These are phyloP conservation scores for Acrodontium crateriforme DNA, from an alignment of 2,329 filamentous ascomycete species.

Conservation along the genomic window DNA sequence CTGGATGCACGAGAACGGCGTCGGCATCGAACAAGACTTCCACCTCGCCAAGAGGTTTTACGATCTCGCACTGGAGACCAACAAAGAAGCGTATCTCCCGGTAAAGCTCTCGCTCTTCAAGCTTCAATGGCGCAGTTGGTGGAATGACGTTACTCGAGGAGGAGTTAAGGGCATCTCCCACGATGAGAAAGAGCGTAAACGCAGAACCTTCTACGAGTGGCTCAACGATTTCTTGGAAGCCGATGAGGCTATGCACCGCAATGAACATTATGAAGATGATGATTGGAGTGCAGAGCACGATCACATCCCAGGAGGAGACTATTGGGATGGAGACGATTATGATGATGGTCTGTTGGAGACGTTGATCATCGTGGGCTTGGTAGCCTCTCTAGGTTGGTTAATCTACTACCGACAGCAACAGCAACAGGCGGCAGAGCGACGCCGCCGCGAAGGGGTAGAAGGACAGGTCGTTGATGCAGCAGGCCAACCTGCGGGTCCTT, in stretches of 20 bases:
- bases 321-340: slow-evolving; percentile 46
- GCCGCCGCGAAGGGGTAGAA: slow-evolving; percentile 24
- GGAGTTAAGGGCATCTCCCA: slow-evolving; percentile 83
- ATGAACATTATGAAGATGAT: slow-evolving; percentile 38
- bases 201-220: slow-evolving; percentile 56
- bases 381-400: slow-evolving; percentile 58
- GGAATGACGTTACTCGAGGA: slow-evolving; percentile 89
- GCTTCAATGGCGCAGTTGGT: slow-evolving; percentile 71
- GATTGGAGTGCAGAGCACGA: slow-evolving; percentile 32
- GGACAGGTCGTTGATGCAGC: slow-evolving; percentile 18
- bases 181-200: slow-evolving; percentile 33
- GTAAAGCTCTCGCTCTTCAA: slow-evolving; percentile 82
- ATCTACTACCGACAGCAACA: slow-evolving; percentile 68
- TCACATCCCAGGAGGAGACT: slow-evolving; percentile 38
- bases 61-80: slow-evolving; percentile 80
- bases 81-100: slow-evolving; percentile 80
- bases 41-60: slow-evolving; percentile 95
- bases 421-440: slow-evolving; percentile 36
- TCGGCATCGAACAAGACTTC: slow-evolving; percentile 87
- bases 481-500: slow-evolving; percentile 12
- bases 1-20: slow-evolving; percentile 98
- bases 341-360: slow-evolving; percentile 76
- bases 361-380: slow-evolving; percentile 66
- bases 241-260: slow-evolving; percentile 24
- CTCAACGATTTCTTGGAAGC: slow-evolving; percentile 66